phyloP scores from a whole-genome alignment of 1,284 basidiomycete species.

The Ganoderma leucocontextum region DNA sequence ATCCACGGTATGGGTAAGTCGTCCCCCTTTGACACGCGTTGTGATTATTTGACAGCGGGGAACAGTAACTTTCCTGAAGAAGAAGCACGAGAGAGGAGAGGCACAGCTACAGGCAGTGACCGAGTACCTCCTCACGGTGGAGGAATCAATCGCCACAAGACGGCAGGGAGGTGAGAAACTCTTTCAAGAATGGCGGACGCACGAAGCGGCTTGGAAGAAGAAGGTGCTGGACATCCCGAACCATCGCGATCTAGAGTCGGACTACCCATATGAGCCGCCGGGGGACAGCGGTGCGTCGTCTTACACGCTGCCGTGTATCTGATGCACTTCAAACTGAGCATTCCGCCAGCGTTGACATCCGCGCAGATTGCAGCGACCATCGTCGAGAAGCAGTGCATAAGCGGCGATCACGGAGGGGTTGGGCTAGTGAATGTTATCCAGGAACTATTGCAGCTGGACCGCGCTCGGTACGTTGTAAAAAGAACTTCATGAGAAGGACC shows the following conservation, averaged over 20 bases:
- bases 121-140: not conserved
- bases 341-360: not conserved
- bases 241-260: not conserved
- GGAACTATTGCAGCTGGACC: not conserved
- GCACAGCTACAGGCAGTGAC: not conserved
- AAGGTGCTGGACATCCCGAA: not conserved
- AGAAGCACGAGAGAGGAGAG: not conserved
- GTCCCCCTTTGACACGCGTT: too few relatives aligned
- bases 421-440: not conserved
- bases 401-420: not conserved
- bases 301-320: too few relatives aligned
- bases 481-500: too few relatives aligned
- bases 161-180: not conserved
- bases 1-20: not conserved
- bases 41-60: too few relatives aligned
- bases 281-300: too few relatives aligned
- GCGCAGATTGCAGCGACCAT: not conserved
- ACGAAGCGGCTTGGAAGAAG: not conserved
- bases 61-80: too few relatives aligned
- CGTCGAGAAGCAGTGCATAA: not conserved
- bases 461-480: too few relatives aligned
- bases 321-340: too few relatives aligned
- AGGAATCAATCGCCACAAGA: not conserved
- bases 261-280: constrained; percentile 1
- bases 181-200: not conserved